These are phyloP conservation scores for Exobasidium rhododendri DNA, from an alignment of 1,284 basidiomycete species.

Conservation along the genomic window DNA sequence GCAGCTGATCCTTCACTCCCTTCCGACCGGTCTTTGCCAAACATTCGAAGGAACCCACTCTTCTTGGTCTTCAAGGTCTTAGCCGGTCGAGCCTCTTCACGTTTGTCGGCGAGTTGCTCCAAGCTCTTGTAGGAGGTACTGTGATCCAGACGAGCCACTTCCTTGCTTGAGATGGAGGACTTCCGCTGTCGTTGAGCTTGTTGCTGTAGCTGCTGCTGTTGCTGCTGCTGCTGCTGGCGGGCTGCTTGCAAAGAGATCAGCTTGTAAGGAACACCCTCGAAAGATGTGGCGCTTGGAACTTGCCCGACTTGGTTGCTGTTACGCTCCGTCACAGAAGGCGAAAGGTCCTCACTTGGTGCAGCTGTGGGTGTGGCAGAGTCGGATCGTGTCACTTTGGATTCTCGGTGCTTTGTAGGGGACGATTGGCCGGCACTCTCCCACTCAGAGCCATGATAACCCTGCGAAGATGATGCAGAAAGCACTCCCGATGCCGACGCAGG, in stretches of 20 bases:
- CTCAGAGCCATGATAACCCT: too few relatives aligned
- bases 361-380: conserved; percentile 6
- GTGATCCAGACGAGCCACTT: background rate
- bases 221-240: conserved; percentile 24
- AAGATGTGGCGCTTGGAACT: conserved; percentile 18
- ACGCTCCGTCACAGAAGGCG: too few relatives aligned
- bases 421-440: background rate
- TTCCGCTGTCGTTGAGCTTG: background rate
- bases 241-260: conserved; percentile 45
- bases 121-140: conserved; percentile 9
- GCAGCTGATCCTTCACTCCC: background rate
- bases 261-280: conserved; percentile 44
- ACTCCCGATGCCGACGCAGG: too few relatives aligned
- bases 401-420: background rate
- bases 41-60: conserved; percentile 38
- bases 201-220: background rate
- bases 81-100: conserved; percentile 6
- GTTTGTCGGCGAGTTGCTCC: conserved; percentile 20
- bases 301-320: background rate
- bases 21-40: conserved; percentile 33
- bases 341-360: background rate
- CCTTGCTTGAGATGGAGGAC: background rate
- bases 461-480: too few relatives aligned
- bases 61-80: conserved; percentile 42
- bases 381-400: background rate